A percentile compares a stretch with the other conserved stretches of the same genome.
Evolutionary conservation across 2,329 filamentous ascomycete species (phyloP).

Genomic region (Fusarium mundagurra): DNA sequence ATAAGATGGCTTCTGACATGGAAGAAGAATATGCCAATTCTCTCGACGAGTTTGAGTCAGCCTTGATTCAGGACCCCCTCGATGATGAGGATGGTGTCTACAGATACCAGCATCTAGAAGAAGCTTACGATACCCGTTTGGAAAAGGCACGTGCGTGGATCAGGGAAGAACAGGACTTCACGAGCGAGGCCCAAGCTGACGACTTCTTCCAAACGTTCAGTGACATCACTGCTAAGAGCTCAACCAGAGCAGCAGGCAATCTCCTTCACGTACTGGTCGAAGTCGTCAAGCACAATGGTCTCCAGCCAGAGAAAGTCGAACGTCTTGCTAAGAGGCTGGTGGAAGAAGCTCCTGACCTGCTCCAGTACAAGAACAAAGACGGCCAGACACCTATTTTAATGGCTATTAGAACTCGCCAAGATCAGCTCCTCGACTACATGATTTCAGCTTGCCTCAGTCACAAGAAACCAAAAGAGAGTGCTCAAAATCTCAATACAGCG

Average conservation of each 20-base stretch:
- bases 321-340: background rate
- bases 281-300: background rate
- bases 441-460: background rate
- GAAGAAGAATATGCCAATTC: background rate
- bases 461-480: background rate
- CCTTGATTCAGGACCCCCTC: background rate
- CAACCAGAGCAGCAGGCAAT: background rate
- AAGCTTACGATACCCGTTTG: background rate
- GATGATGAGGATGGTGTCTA: background rate
- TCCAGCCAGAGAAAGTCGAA: background rate
- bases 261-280: background rate
- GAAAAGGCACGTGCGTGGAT: background rate
- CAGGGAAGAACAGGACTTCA: background rate
- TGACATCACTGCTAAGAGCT: background rate
- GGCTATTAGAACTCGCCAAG: background rate
- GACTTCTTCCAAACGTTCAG: background rate
- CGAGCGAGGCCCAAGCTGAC: background rate
- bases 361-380: background rate
- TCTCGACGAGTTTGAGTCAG: background rate
- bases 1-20: background rate
- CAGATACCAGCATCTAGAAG: background rate
- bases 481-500: background rate
- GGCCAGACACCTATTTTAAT: background rate
- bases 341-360: background rate
- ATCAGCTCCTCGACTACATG: background rate